Evolutionary conservation across 2,329 filamentous ascomycete species (phyloP).

Genomic region (Penicillium sp.): DNA sequence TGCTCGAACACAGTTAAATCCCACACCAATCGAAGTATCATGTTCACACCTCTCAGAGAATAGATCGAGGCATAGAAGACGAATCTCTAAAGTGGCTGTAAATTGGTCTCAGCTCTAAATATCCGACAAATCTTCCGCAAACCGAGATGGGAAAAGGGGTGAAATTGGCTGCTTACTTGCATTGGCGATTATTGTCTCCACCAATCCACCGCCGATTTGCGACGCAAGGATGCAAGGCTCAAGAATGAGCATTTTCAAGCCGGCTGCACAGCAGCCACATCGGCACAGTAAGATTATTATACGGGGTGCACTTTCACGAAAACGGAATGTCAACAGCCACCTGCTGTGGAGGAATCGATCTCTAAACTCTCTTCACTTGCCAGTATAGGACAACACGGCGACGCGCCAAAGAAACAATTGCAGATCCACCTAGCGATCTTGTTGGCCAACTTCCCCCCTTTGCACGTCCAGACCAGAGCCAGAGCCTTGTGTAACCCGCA

Average conservation of each 20-base stretch:
- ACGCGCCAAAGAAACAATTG: not conserved
- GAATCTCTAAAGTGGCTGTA: no score
- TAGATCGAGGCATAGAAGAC: no score
- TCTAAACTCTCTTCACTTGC: not conserved
- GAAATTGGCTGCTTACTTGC: not conserved
- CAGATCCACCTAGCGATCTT: not conserved
- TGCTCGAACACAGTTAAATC: not conserved
- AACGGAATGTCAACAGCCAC: not conserved
- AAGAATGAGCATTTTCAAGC: slow-evolving; percentile 1
- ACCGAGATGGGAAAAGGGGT: not conserved
- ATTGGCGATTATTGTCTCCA: not conserved
- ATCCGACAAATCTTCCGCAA: no score
- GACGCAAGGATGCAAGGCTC: not conserved
- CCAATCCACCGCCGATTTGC: not conserved
- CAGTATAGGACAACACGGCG: not conserved
- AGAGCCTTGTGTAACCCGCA: slow-evolving; percentile 6
- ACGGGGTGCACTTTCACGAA: not conserved
- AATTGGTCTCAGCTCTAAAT: no score
- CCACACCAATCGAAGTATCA: not conserved
- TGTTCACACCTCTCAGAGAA: no score
- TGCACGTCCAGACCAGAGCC: not conserved
- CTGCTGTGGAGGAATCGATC: not conserved
- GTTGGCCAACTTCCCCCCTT: not conserved
- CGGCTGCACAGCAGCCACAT: not conserved
- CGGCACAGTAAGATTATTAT: not conserved